Conservation (phyloP, 208 protist species). For the Kentomonas sorsogonicus region DNA sequence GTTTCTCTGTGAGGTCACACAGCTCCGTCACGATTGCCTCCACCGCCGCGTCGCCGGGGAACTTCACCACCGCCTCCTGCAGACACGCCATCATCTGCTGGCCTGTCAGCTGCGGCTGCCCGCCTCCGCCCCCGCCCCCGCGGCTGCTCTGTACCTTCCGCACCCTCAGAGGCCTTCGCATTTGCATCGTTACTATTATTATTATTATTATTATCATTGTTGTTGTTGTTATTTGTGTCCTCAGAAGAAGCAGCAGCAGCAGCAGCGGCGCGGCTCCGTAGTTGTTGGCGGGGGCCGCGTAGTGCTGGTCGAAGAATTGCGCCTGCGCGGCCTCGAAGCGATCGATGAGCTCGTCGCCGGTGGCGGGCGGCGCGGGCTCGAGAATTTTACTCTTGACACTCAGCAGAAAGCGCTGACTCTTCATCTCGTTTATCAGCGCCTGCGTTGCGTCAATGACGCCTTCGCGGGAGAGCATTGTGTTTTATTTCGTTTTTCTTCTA, state of each 20-base stretch:
- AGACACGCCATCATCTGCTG: slow-evolving; percentile 36
- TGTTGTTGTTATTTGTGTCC: no score
- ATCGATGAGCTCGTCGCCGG: slow-evolving; percentile 39
- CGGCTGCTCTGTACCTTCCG: no score
- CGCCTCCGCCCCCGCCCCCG: background rate
- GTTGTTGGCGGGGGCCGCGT: background rate
- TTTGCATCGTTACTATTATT: no score
- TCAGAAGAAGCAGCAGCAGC: no score
- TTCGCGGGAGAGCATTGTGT: slow-evolving; percentile 18
- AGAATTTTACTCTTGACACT: slow-evolving; percentile 21
- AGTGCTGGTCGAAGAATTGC: slow-evolving; percentile 33
- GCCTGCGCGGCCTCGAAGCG: slow-evolving; percentile 62
- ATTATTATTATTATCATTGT: no score
- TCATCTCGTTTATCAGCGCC: slow-evolving; percentile 42
- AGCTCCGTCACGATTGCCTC: slow-evolving; percentile 54
- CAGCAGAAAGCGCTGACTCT: slow-evolving; percentile 29
- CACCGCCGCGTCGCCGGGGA: slow-evolving; percentile 54
- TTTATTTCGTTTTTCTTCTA: no score
- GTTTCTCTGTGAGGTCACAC: slow-evolving; percentile 47
- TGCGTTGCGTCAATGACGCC: slow-evolving; percentile 43
- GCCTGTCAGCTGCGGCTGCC: slow-evolving; percentile 17
- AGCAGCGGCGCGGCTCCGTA: background rate
- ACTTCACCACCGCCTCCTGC: slow-evolving; percentile 38
- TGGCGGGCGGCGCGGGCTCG: slow-evolving; percentile 26
- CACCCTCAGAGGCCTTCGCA: no score